Percentiles rank a stretch among this genome's conserved stretches.
These are phyloP conservation scores for Fusarium sp. DNA, from an alignment of 2,329 filamentous ascomycete genomes.

Conservation along the genomic window DNA sequence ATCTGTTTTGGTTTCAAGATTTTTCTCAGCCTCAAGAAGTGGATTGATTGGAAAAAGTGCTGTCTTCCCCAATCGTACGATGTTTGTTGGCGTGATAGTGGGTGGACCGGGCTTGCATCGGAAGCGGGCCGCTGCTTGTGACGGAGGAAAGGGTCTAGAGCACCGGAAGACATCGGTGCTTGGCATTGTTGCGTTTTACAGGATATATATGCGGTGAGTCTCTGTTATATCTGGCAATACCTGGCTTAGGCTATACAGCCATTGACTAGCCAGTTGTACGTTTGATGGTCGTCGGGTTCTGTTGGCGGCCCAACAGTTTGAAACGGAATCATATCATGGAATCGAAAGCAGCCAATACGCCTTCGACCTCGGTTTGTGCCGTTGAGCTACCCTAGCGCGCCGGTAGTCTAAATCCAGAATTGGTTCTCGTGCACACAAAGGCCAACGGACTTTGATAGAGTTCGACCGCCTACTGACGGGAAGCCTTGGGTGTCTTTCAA, in stretches of 20 bases:
- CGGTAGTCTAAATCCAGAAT: neutral
- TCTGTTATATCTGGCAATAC: neutral
- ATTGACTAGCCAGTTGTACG: neutral
- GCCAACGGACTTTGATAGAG: neutral
- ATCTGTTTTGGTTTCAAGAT: neutral
- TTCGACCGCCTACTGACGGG: neutral
- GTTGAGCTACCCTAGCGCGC: neutral
- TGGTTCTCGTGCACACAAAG: neutral
- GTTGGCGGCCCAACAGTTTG: neutral
- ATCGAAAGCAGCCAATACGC: neutral
- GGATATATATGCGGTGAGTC: neutral
- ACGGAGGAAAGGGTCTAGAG: slow-evolving; percentile 16
- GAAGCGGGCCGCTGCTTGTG: slow-evolving; percentile 42
- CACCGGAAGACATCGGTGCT: slow-evolving; percentile 17
- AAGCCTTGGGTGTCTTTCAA: neutral
- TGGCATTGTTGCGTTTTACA: neutral
- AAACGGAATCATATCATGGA: slow-evolving; percentile 10
- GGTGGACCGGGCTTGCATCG: slow-evolving; percentile 42
- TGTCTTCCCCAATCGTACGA: slow-evolving; percentile 42
- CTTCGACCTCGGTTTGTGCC: neutral
- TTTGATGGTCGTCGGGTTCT: neutral
- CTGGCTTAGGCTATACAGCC: neutral
- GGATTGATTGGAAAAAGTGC: neutral
- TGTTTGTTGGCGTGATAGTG: slow-evolving; percentile 37
- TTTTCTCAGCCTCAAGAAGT: slow-evolving; percentile 1